These are phyloP conservation scores for Xylaria acuta DNA, from an alignment of 495 filamentous ascomycete genomes.

Conservation along the genomic window DNA sequence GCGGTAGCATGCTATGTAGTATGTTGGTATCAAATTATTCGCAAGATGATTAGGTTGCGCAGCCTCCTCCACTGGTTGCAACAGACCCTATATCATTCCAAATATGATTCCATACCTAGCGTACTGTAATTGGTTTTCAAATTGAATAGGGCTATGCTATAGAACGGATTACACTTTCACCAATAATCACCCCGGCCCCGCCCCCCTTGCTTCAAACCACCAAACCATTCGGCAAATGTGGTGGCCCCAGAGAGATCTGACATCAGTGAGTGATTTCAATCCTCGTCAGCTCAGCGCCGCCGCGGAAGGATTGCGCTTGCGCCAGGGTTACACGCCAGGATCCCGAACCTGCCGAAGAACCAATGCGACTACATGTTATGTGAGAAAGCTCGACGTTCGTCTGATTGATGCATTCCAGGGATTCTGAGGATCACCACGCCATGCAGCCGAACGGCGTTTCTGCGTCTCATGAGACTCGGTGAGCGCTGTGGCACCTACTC, in stretches of 20 bases:
- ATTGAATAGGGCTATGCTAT: slow-evolving; percentile 10
- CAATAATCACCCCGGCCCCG: not conserved
- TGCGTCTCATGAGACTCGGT: slow-evolving; percentile 19
- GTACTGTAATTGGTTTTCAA: not conserved
- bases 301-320: slow-evolving; percentile 1
- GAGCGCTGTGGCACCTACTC: not conserved
- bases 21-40: not conserved
- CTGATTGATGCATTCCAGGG: slow-evolving; percentile 1
- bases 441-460: slow-evolving; percentile 22
- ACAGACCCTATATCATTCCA: slow-evolving; percentile 15
- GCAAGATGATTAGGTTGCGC: slow-evolving; percentile 4
- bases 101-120: not conserved
- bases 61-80: not conserved
- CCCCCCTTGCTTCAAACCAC: slow-evolving; percentile 9
- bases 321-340: slow-evolving; percentile 21
- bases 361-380: slow-evolving; percentile 5
- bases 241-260: slow-evolving; percentile 3
- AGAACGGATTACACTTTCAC: not conserved
- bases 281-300: slow-evolving; percentile 6
- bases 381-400: not conserved
- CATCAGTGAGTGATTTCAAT: not conserved
- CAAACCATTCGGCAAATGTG: slow-evolving; percentile 20
- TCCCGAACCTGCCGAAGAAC: slow-evolving; percentile 23
- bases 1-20: too few species aligned
- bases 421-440: slow-evolving; percentile 20